phyloP scores from a whole-genome alignment of 1,139 yeast genomes.

The Kodamaea plutei region DNA sequence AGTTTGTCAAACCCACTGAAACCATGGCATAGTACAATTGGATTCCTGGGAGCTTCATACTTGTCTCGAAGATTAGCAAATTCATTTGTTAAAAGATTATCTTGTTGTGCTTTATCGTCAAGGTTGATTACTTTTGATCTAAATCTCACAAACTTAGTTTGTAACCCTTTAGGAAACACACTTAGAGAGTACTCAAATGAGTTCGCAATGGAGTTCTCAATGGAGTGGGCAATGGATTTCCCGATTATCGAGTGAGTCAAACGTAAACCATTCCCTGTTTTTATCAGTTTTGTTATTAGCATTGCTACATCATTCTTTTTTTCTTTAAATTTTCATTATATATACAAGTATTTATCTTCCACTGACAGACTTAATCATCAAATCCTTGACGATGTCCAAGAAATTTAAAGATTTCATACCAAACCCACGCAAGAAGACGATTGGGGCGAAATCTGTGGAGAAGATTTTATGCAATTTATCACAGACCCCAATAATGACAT shows the following conservation, averaged over 20 bases:
- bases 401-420: constrained; percentile 72
- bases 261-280: no score
- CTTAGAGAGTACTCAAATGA: no score
- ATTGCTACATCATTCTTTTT: no score
- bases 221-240: no score
- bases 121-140: constrained; percentile 7
- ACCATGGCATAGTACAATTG: constrained; percentile 81
- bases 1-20: constrained; percentile 73
- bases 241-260: no score
- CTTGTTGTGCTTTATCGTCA: constrained; percentile 5
- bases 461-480: constrained; percentile 90
- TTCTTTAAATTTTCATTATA: no score
- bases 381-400: constrained; percentile 56
- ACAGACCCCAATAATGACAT: constrained; percentile 77
- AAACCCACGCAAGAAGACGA: constrained; percentile 68
- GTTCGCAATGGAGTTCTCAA: no score
- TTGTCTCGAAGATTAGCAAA: constrained; percentile 15
- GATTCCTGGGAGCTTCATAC: constrained; percentile 44
- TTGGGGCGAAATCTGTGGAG: constrained; percentile 66
- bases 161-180: no score
- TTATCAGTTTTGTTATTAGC: no score
- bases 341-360: constrained; percentile 19
- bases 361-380: constrained; percentile 36
- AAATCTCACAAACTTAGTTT: no score
- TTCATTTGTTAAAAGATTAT: constrained; percentile 7